These are phyloP conservation scores for Achaetomiella virescens DNA, from an alignment of 495 filamentous ascomycete genomes.

Conservation along the genomic window DNA sequence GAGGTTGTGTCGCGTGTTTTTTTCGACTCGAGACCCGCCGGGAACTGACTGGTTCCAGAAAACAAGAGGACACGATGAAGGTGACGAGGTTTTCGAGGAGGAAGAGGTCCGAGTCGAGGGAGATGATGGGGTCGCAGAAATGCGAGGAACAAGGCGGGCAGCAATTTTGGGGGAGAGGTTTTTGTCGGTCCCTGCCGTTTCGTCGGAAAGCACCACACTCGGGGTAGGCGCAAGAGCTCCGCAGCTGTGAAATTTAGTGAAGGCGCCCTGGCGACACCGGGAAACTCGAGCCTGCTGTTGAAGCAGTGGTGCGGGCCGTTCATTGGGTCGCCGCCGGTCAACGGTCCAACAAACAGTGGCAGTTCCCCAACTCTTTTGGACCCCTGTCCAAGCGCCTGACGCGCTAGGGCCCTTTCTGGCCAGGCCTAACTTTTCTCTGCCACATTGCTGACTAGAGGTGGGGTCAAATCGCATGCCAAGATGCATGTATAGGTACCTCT, in stretches of 20 bases:
- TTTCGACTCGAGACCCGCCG: slow-evolving; percentile 14
- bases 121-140: slow-evolving; percentile 10
- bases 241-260: slow-evolving; percentile 19
- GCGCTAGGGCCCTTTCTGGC: slow-evolving; percentile 25
- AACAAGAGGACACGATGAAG: neutral
- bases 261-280: slow-evolving; percentile 8
- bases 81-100: slow-evolving; percentile 9
- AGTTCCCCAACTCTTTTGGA: slow-evolving; percentile 34
- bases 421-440: slow-evolving; percentile 8
- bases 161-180: slow-evolving; percentile 22
- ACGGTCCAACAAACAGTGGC: slow-evolving; percentile 30
- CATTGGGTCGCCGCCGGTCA: slow-evolving; percentile 27
- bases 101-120: slow-evolving; percentile 5
- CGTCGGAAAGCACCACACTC: slow-evolving; percentile 14
- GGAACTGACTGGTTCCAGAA: slow-evolving; percentile 7
- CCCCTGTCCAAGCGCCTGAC: slow-evolving; percentile 28
- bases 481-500: slow-evolving; percentile 29
- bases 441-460: slow-evolving; percentile 19
- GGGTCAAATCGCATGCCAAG: slow-evolving; percentile 11
- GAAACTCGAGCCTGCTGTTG: slow-evolving; percentile 12
- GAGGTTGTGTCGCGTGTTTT: slow-evolving; percentile 6
- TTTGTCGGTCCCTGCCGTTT: slow-evolving; percentile 23
- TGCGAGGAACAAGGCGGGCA: slow-evolving; percentile 12
- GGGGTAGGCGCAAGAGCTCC: slow-evolving; percentile 20
- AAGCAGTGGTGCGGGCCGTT: slow-evolving; percentile 20